Evolutionary conservation across 129 eudicot species (phyloP).

Genomic region (sunflower (Helianthus annuus)): DNA sequence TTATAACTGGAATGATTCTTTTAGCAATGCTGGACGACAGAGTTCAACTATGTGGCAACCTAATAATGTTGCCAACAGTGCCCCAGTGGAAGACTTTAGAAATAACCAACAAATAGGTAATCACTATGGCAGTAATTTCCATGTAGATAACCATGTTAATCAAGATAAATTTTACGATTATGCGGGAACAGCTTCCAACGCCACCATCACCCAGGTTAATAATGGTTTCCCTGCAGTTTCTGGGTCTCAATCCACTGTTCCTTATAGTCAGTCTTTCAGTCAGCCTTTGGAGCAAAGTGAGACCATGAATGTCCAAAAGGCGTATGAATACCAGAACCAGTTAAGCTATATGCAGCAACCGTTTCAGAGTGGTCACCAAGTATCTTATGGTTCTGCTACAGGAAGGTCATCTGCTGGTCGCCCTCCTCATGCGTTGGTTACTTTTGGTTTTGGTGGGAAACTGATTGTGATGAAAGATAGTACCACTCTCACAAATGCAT

Average conservation of each 20-base stretch:
- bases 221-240: slow-evolving; percentile 42
- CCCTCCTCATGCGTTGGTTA: slow-evolving; percentile 86
- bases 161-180: slow-evolving; percentile 46
- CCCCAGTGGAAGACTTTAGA: slow-evolving; percentile 22
- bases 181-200: slow-evolving; percentile 34
- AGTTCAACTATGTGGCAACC: slow-evolving; percentile 51
- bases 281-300: slow-evolving; percentile 49
- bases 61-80: slow-evolving; percentile 22
- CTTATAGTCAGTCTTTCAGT: slow-evolving; percentile 43
- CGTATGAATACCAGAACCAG: slow-evolving; percentile 34
- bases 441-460: slow-evolving; percentile 98
- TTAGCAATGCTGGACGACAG: slow-evolving; percentile 36
- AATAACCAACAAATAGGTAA: slow-evolving; percentile 39
- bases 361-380: slow-evolving; percentile 49
- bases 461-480: slow-evolving; percentile 77
- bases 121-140: slow-evolving; percentile 30
- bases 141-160: slow-evolving; percentile 40
- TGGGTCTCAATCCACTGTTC: slow-evolving; percentile 45
- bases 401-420: slow-evolving; percentile 95
- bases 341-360: slow-evolving; percentile 28
- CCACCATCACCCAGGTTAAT: slow-evolving; percentile 38
- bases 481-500: slow-evolving; percentile 35
- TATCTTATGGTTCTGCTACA: slow-evolving; percentile 41
- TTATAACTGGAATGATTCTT: slow-evolving; percentile 50
- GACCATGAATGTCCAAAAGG: slow-evolving; percentile 41